These are phyloP conservation scores for Serpula lacrymans DNA, from an alignment of 768 basidiomycete genomes.

Conservation along the genomic window DNA sequence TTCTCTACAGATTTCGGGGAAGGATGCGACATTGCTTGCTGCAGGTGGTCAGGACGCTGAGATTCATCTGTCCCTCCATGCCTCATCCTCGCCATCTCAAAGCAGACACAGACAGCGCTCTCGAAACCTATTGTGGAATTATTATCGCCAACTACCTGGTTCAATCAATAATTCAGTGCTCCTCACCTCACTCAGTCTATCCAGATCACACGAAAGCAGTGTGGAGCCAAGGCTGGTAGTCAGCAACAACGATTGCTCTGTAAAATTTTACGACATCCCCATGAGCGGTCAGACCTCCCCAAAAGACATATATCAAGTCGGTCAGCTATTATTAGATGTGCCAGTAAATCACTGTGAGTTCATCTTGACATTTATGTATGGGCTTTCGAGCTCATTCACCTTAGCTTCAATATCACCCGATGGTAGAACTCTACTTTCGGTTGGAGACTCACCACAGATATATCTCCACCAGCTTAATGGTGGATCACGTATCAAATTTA, in stretches of 20 bases:
- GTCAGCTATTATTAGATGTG: constrained; percentile 56
- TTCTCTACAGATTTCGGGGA: constrained; percentile 48
- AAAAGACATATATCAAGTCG: constrained; percentile 45
- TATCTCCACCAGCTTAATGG: constrained; percentile 77
- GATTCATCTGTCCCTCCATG: constrained; percentile 58
- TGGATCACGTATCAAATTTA: constrained; percentile 56
- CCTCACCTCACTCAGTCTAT: constrained; percentile 60
- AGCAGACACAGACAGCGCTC: constrained; percentile 9
- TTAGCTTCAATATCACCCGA: constrained; percentile 89
- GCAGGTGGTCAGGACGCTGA: constrained; percentile 75
- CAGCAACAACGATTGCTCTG: constrained; percentile 81
- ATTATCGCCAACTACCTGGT: constrained; percentile 48
- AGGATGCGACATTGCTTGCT: constrained; percentile 61
- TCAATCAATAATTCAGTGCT: constrained; percentile 83
- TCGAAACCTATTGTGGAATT: constrained; percentile 45
- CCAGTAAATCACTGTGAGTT: constrained; percentile 79
- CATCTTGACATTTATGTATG: constrained; percentile 2
- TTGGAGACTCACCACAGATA: constrained; percentile 87
- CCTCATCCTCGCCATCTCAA: constrained; percentile 20
- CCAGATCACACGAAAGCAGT: constrained; percentile 57
- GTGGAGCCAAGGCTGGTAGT: constrained; percentile 75
- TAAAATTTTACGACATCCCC: constrained; percentile 79
- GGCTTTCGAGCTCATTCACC: constrained; percentile 9
- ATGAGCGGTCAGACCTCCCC: constrained; percentile 43
- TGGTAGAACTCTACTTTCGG: constrained; percentile 80